Percentiles rank a stretch among this genome's conserved stretches.
phyloP scores from a whole-genome alignment of 345 rosid genomes.

The Firmiana major region DNA sequence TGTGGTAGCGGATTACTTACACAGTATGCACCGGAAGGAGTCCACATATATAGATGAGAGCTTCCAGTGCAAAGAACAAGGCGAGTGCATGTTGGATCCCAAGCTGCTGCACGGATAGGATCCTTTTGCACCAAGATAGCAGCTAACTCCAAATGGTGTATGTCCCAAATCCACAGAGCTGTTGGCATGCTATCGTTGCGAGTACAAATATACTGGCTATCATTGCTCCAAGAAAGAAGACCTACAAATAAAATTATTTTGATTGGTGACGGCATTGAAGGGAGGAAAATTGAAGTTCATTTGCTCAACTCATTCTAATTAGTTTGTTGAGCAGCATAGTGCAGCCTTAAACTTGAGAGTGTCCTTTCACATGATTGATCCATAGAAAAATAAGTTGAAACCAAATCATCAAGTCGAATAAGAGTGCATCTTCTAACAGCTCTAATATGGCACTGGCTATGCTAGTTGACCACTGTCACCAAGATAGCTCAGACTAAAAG shows the following conservation, averaged over 20 bases:
- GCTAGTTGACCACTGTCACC: neutral
- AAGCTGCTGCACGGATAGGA: conserved; percentile 76
- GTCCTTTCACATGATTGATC: neutral
- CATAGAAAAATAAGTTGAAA: neutral
- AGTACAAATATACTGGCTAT: conserved; percentile 78
- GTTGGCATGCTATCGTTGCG: conserved; percentile 92
- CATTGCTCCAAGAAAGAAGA: conserved; percentile 91
- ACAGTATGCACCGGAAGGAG: conserved; percentile 91
- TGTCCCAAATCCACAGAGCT: conserved; percentile 94
- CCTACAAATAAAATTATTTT: conserved; percentile 40
- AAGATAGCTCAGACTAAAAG: neutral
- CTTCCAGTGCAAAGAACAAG: conserved; percentile 88
- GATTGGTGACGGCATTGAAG: neutral
- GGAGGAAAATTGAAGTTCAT: neutral
- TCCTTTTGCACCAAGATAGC: conserved; percentile 91
- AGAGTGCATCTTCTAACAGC: neutral
- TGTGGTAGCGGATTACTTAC: conserved; percentile 70
- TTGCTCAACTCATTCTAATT: neutral
- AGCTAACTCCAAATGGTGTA: conserved; percentile 70
- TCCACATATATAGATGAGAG: conserved; percentile 91
- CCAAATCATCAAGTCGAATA: too few species aligned
- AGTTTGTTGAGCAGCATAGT: neutral
- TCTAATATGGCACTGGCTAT: neutral
- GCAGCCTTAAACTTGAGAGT: neutral
- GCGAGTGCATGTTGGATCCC: conserved; percentile 87